Base-by-base conservation (phyloP, 139 green algal genomes). In the Spirogloea muscicola region DNA sequence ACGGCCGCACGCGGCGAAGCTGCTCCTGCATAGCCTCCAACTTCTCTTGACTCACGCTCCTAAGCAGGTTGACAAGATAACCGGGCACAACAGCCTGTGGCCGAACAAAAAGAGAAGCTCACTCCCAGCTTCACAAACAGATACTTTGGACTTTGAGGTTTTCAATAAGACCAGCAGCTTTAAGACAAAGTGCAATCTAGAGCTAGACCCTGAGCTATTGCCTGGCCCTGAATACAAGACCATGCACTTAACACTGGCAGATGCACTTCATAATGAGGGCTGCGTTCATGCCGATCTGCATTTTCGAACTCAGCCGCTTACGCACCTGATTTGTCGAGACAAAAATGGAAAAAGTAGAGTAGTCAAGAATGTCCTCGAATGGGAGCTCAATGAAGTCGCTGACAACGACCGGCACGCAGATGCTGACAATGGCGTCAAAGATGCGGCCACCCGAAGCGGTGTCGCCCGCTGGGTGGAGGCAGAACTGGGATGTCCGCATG, bases 331-430 rank as follows among this genome's bases (percentile, higher is more conserved):
- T 39, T 34, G 6, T 21, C n/a, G 29, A 58, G n/a, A 72, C 63
- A 31, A 72, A 58, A 7, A 72, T 21, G 63, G 10, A 61, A 31
- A 72, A 72, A 5, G 4, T 5, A 5, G 5, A 27, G 49, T 63
- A 74, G 51, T 68, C 51, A 1, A 74, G 51, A 43, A 34, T 6
- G 65, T 48, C 49, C 21, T 74, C 65, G 34, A 74, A 74, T 34
- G 65, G 65, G n/a, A 74, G 33, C 65, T 74, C 65, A 25, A 74
- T 64, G 5, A 42, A 3, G 43, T 74, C 65, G 42, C 65, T 74
- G 1, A 74, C 43, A 13, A 74, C 43, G 29, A 74, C 65, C 4
- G 65, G 65, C 21, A 74, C 33, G 46, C 65, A 74, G 7, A 57
- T 13, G 51, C 21, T 74, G n/a, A 74, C 51, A 13, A 68, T 46